These are phyloP conservation scores for Eutrema salsugineum DNA, from an alignment of 441 rosid genomes.

Conservation along the genomic window DNA sequence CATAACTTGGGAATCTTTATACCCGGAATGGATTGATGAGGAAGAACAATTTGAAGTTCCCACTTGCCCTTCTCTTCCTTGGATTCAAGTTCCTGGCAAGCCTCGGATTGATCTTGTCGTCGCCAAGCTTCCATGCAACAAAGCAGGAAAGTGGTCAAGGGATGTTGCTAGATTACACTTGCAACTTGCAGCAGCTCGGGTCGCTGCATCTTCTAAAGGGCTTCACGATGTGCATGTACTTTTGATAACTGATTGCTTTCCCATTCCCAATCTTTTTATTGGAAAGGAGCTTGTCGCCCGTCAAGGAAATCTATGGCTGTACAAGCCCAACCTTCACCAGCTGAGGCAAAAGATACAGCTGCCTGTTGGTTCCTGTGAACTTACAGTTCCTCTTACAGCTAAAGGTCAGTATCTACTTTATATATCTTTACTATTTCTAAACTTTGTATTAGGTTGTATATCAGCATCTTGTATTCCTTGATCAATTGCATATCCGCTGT, in stretches of 20 bases:
- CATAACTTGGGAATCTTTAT: slow-evolving; percentile 74
- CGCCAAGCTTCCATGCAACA: slow-evolving; percentile 75
- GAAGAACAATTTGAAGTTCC: slow-evolving; percentile 86
- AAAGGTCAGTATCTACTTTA: slow-evolving; percentile 46
- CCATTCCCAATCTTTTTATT: slow-evolving; percentile 70
- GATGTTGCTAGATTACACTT: slow-evolving; percentile 80
- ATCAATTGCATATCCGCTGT: neutral
- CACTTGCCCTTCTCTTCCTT: slow-evolving; percentile 68
- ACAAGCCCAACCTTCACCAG: slow-evolving; percentile 54
- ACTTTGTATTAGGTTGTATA: neutral
- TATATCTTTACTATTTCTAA: neutral
- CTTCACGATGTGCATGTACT: slow-evolving; percentile 67
- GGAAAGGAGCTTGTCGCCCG: slow-evolving; percentile 64
- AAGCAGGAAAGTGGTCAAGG: slow-evolving; percentile 71
- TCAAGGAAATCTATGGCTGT: slow-evolving; percentile 70
- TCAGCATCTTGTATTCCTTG: neutral
- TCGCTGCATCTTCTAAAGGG: slow-evolving; percentile 71
- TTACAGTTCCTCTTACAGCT: slow-evolving; percentile 72
- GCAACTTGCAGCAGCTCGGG: slow-evolving; percentile 78
- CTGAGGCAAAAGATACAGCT: slow-evolving; percentile 64
- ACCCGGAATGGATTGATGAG: slow-evolving; percentile 94
- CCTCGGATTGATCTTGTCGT: slow-evolving; percentile 76
- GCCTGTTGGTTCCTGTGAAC: slow-evolving; percentile 89
- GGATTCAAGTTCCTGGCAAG: slow-evolving; percentile 62
- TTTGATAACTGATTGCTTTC: slow-evolving; percentile 67